Base-by-base conservation (phyloP, 805 yeast genomes). In the Candida fluviatilis region DNA sequence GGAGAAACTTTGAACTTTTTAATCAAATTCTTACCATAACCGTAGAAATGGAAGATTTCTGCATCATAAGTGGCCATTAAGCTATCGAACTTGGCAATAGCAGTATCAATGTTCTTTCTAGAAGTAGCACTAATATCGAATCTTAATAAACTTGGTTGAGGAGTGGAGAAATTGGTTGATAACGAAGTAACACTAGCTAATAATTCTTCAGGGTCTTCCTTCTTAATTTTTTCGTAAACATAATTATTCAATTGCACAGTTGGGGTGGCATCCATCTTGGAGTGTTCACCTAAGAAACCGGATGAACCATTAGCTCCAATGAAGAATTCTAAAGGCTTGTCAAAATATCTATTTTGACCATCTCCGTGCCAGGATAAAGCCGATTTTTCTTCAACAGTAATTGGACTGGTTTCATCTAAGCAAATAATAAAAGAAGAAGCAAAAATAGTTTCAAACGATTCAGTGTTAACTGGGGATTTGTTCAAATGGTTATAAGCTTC, bases 181-280 rank as follows among this genome's bases (percentile, higher is more conserved):
- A 49, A 42, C 11, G 50, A 31, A 13, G 52, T 41, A 33, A 66
- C 45, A 38, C 61, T 64, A 14, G 47, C 37, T 41, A 66, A 30
- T 15, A 69, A 54, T 4, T 41, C 48, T 11, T 44, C 43, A 1
- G 71, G 66, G 39, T 76, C 64, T 54, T 76, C 58, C 33, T 41
- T 31, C 40, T 60, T 45, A 40, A 90, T 62, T 49, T 78, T 74
- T 37, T 71, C 71, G 46, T 80, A 71, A 28, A 91, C 71, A 54
- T 71, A 80, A 63, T 88, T 88, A 61, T 91, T 91, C 66, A 91
- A 67, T 47, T 88, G 80, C 54, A 87, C 78, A 21, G 96, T 91
- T 56, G 97, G 95, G 7, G 96, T 87, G 45, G 98, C 99, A 62
- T 91, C 99, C 98, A 91, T 91, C 70, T 79, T 84, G 16, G 97